Conservation (phyloP, 2,329 filamentous ascomycete genomes). For the Chrysoporthe austroafricana region DNA sequence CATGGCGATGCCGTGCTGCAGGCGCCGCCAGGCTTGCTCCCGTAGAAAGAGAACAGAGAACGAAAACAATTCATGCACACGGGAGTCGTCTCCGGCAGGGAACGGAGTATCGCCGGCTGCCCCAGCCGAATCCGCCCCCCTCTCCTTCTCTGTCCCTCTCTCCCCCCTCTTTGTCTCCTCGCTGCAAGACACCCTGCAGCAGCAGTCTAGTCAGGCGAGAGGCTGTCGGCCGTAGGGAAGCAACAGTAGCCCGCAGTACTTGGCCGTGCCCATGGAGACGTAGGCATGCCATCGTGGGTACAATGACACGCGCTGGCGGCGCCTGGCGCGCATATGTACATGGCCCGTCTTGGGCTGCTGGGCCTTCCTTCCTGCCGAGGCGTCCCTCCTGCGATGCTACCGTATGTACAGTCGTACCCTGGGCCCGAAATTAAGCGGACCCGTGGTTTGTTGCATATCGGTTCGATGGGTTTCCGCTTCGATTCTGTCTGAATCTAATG, state of each 20-base stretch:
- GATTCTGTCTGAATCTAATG: slow-evolving; percentile 8
- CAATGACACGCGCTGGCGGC: not conserved
- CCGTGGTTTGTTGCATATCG: not conserved
- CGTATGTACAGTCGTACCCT: not conserved
- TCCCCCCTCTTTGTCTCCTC: not conserved
- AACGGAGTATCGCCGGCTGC: slow-evolving; percentile 8
- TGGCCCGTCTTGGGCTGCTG: not conserved
- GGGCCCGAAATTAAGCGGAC: not conserved
- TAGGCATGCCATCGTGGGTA: not conserved
- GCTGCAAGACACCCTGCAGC: not conserved
- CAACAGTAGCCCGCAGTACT: not conserved
- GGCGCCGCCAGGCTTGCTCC: not conserved
- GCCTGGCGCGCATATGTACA: slow-evolving; percentile 7
- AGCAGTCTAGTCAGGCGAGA: not conserved
- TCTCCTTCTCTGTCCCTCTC: not conserved
- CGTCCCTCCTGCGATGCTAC: not conserved
- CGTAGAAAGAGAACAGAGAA: not conserved
- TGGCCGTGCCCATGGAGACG: not conserved
- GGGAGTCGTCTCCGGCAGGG: not conserved
- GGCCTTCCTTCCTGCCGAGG: slow-evolving; percentile 1
- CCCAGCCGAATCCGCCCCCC: slow-evolving; percentile 1
- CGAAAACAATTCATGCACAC: not conserved
- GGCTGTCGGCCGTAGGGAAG: not conserved
- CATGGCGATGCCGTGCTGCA: not conserved
- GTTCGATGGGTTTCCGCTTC: not conserved